These are phyloP conservation scores for Mycena rebaudengoi DNA, from an alignment of 768 basidiomycete species.

Conservation along the genomic window DNA sequence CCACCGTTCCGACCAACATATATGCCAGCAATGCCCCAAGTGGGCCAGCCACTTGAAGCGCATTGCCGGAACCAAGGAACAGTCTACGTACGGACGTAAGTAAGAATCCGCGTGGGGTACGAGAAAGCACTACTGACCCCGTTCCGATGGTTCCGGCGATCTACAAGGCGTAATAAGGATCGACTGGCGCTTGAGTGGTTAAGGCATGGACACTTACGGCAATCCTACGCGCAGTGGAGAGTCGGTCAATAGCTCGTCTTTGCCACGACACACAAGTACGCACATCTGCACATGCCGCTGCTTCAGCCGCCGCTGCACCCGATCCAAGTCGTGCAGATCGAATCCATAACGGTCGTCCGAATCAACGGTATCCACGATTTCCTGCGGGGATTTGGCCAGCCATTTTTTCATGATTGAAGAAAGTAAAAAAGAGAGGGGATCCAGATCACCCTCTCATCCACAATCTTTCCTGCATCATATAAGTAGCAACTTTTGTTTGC, in stretches of 20 bases:
- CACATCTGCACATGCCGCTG: slow-evolving; percentile 86
- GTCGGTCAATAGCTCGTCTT: neutral
- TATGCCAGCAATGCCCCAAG: slow-evolving; percentile 74
- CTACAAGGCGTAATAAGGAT: too few relatives aligned
- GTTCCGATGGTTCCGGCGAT: slow-evolving; percentile 82
- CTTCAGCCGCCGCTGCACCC: slow-evolving; percentile 75
- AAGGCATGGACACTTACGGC: slow-evolving; percentile 53
- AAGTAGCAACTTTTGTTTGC: too few relatives aligned
- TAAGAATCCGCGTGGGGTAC: too few relatives aligned
- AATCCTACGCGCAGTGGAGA: slow-evolving; percentile 51
- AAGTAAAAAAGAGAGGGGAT: slow-evolving; percentile 1
- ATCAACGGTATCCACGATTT: slow-evolving; percentile 25
- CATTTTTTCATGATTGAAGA: slow-evolving; percentile 20
- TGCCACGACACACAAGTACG: slow-evolving; percentile 28
- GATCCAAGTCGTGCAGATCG: slow-evolving; percentile 71
- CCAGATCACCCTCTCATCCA: too few relatives aligned
- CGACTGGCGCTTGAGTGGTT: too few relatives aligned
- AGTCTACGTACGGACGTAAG: too few relatives aligned
- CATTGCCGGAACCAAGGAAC: slow-evolving; percentile 74
- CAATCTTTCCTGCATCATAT: too few relatives aligned
- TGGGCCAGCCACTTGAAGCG: slow-evolving; percentile 69
- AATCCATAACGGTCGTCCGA: slow-evolving; percentile 51
- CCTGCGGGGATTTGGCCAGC: slow-evolving; percentile 29
- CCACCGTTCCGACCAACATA: slow-evolving; percentile 68
- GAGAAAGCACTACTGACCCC: too few relatives aligned